phyloP scores from a whole-genome alignment of 768 basidiomycete species.

The Pholiota microspora region DNA sequence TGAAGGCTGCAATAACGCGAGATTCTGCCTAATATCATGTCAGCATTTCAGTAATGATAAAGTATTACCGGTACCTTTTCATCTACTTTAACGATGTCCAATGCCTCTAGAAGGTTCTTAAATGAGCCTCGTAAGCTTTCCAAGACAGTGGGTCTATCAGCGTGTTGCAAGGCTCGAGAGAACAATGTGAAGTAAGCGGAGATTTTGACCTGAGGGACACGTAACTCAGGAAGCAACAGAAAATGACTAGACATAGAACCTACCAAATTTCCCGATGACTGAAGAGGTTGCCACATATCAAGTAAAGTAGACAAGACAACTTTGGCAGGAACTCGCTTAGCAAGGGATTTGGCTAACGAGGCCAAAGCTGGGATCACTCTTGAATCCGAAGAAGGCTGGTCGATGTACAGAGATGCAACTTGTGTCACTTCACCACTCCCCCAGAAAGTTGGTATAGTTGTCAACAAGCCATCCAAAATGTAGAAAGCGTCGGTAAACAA shows the following conservation, averaged over 20 bases:
- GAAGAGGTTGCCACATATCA: slow-evolving; percentile 49
- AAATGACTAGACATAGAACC: slow-evolving; percentile 9
- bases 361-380: slow-evolving; percentile 34
- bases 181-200: slow-evolving; percentile 69
- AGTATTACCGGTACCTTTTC: slow-evolving; percentile 6
- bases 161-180: slow-evolving; percentile 59
- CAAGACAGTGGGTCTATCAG: slow-evolving; percentile 60
- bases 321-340: slow-evolving; percentile 70
- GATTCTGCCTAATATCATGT: slow-evolving; percentile 44
- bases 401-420: slow-evolving; percentile 56
- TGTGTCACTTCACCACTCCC: slow-evolving; percentile 54
- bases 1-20: slow-evolving; percentile 67
- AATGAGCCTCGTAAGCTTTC: slow-evolving; percentile 68
- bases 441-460: slow-evolving; percentile 83
- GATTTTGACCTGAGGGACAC: slow-evolving; percentile 27
- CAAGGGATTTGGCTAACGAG: slow-evolving; percentile 56
- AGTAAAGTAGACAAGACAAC: slow-evolving; percentile 64
- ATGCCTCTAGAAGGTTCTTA: slow-evolving; percentile 76
- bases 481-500: slow-evolving; percentile 33
- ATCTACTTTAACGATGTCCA: slow-evolving; percentile 50
- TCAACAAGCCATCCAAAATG: slow-evolving; percentile 68
- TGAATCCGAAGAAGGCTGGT: slow-evolving; percentile 32
- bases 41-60: neutral
- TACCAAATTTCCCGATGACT: slow-evolving; percentile 35
- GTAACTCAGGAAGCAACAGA: neutral